Conservation (phyloP, 2,329 filamentous ascomycete genomes). For the Colletotrichum orchidophilum region DNA sequence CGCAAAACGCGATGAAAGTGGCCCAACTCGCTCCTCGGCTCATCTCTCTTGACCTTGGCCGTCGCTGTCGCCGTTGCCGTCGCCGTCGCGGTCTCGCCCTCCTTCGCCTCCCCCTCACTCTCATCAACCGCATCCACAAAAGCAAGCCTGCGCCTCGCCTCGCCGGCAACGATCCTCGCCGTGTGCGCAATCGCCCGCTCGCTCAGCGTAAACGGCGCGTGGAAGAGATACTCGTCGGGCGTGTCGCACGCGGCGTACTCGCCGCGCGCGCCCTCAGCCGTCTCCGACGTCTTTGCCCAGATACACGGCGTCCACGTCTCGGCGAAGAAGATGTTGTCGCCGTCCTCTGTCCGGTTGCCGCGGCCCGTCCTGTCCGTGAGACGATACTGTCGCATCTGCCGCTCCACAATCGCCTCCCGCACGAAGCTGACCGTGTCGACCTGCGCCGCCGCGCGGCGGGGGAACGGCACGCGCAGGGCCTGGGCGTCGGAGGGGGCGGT, state of each 20-base stretch:
- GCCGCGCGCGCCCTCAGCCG: conserved; percentile 5
- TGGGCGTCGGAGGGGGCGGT: conserved; percentile 28
- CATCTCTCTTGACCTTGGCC: conserved; percentile 6
- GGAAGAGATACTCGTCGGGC: conserved; percentile 61
- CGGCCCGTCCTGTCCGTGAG: conserved; percentile 54
- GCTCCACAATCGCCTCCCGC: conserved; percentile 56
- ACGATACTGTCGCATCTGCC: conserved; percentile 54
- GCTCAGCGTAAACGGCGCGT: conserved; percentile 57
- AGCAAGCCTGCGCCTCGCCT: conserved; percentile 6
- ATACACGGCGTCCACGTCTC: conserved; percentile 56
- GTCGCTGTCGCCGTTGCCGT: too few relatives aligned
- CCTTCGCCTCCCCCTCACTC: background rate
- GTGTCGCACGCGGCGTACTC: conserved; percentile 46
- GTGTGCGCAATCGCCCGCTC: conserved; percentile 41
- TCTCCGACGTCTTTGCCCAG: conserved; percentile 35
- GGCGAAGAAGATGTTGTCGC: conserved; percentile 46
- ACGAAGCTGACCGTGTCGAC: conserved; percentile 52
- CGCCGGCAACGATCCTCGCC: conserved; percentile 14
- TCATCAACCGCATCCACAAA: background rate
- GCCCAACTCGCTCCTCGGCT: background rate
- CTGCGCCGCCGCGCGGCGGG: conserved; percentile 53
- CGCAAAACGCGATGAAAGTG: background rate
- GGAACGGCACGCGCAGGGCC: conserved; percentile 44
- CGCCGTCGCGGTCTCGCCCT: background rate
- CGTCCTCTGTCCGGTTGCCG: conserved; percentile 43